A percentile compares a stretch with the other conserved stretches of the same genome.
phyloP scores from a whole-genome alignment of 2,329 filamentous ascomycete species.

The Orbilia blumenaviensis region DNA sequence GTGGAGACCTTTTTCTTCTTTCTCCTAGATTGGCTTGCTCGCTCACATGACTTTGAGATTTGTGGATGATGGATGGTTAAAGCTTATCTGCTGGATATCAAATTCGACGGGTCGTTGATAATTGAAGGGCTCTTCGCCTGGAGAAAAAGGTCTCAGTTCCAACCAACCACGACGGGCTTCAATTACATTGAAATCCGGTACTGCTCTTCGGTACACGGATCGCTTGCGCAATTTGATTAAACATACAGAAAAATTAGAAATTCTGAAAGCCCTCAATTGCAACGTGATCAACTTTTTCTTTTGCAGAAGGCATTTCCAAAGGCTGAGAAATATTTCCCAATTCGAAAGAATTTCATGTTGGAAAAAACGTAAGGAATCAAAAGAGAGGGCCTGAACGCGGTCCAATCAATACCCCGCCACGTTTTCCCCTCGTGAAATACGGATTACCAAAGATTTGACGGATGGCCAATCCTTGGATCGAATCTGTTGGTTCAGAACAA shows the following conservation, averaged over 20 bases:
- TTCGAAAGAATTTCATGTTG: no score
- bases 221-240: conserved; percentile 8
- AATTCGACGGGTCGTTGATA: neutral
- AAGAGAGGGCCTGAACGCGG: neutral
- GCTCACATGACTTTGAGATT: conserved; percentile 18
- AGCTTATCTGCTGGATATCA: conserved; percentile 19
- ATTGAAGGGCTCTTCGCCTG: neutral
- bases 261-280: neutral
- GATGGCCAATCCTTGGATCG: conserved; percentile 7
- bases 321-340: conserved; percentile 3
- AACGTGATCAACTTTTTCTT: no score
- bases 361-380: neutral
- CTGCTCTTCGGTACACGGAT: neutral
- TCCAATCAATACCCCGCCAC: conserved; percentile 19
- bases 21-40: neutral
- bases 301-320: conserved; percentile 10
- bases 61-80: neutral
- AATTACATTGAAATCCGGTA: neutral
- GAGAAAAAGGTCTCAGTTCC: neutral
- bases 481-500: neutral
- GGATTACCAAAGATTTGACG: conserved; percentile 3
- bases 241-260: neutral
- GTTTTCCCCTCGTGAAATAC: conserved; percentile 30
- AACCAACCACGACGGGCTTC: neutral
- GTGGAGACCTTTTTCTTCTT: conserved; percentile 25